Evolutionary conservation across 2,329 filamentous ascomycete species (phyloP).

Genomic region (Thermomyces lanuginosus): DNA sequence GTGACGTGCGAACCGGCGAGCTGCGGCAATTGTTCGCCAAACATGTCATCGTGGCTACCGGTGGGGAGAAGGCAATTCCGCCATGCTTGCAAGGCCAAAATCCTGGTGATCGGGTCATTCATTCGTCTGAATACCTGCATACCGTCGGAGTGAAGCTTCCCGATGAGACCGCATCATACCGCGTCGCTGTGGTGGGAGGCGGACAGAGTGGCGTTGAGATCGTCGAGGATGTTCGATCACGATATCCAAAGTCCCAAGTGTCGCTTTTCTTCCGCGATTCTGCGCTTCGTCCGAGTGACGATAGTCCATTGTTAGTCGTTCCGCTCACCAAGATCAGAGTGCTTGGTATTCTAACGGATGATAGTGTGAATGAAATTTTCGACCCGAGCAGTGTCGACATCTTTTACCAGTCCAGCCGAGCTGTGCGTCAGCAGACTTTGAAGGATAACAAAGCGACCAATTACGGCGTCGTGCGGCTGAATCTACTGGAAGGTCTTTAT

Average conservation of each 20-base stretch:
- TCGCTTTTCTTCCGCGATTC: constrained; percentile 6
- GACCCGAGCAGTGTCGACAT: constrained; percentile 6
- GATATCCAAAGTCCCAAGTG: constrained; percentile 4
- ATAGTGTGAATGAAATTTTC: constrained; percentile 7
- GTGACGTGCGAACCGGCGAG: constrained; percentile 1
- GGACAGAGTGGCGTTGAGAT: constrained; percentile 7
- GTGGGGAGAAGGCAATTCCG: constrained; percentile 5
- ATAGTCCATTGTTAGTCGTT: constrained; percentile 6
- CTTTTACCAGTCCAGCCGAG: constrained; percentile 4
- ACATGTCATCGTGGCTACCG: constrained; percentile 6
- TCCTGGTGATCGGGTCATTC: constrained; percentile 1
- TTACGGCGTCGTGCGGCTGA: constrained; percentile 5
- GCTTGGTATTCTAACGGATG: constrained; percentile 1
- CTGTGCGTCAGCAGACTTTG: constrained; percentile 2
- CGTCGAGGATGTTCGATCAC: constrained; percentile 4
- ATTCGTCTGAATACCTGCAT: constrained; percentile 5
- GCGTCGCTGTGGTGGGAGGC: constrained; percentile 5
- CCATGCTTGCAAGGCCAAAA: background rate
- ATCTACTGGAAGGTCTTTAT: constrained; percentile 4
- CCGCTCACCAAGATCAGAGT: background rate
- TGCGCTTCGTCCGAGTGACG: constrained; percentile 5
- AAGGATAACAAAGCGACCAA: constrained; percentile 6
- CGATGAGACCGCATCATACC: constrained; percentile 2
- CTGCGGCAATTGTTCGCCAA: constrained; percentile 3
- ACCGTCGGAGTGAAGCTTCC: background rate